A percentile compares a stretch with the other conserved stretches of the same genome.
phyloP scores from a whole-genome alignment of 2,329 filamentous ascomycete genomes.

The Microsporum audouinii region DNA sequence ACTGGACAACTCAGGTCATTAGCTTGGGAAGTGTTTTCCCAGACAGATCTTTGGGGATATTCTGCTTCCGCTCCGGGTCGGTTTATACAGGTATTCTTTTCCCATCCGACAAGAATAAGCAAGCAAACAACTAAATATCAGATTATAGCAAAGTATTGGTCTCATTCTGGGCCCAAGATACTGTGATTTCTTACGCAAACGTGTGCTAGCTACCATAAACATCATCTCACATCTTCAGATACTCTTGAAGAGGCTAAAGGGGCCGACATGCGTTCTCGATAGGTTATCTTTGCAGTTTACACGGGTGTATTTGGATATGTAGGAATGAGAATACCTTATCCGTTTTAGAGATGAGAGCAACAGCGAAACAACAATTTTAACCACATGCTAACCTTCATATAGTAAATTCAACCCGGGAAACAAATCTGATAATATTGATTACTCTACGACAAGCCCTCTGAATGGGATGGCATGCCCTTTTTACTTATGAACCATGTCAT shows the following conservation, averaged over 20 bases:
- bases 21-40: background rate
- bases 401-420: constrained; percentile 7
- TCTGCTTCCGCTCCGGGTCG: background rate
- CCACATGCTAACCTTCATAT: background rate
- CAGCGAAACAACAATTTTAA: background rate
- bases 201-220: background rate
- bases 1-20: background rate
- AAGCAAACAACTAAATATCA: too few species aligned
- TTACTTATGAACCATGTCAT: background rate
- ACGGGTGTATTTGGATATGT: constrained; percentile 2
- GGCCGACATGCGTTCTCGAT: background rate
- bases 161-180: too few species aligned
- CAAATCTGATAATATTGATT: constrained; percentile 3
- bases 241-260: background rate
- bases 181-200: too few species aligned
- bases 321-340: constrained; percentile 7
- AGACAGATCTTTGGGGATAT: background rate
- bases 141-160: too few species aligned
- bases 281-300: background rate
- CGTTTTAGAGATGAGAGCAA: background rate
- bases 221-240: background rate
- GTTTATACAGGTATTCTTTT: background rate
- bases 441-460: constrained; percentile 6
- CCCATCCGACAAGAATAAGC: too few species aligned
- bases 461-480: background rate